Evolutionary conservation across 1,284 basidiomycete species (phyloP).

Genomic region (Cryptococcus sp.): DNA sequence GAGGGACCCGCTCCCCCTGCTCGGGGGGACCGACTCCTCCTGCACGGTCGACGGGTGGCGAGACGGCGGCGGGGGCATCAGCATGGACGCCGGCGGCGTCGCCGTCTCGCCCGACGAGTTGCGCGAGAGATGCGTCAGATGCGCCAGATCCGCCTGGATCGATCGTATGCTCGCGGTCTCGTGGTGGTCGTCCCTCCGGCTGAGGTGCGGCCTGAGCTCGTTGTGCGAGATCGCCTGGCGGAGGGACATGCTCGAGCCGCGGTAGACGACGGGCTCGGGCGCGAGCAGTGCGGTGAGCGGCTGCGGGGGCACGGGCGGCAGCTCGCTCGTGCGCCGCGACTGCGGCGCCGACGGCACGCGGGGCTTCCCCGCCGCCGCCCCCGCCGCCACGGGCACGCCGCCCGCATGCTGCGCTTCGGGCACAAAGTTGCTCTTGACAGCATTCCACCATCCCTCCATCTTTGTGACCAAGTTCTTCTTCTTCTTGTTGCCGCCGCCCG

Average conservation of each 20-base stretch:
- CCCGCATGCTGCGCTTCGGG: constrained; percentile 21
- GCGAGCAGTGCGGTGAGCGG: constrained; percentile 19
- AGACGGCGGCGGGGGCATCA: constrained; percentile 7
- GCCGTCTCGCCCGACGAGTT: constrained; percentile 16
- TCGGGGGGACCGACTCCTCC: constrained; percentile 22
- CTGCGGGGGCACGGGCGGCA: constrained; percentile 11
- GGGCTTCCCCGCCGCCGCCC: constrained; percentile 1
- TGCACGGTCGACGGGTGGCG: constrained; percentile 23
- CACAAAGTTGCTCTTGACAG: constrained; percentile 51
- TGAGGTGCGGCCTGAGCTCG: constrained; percentile 23
- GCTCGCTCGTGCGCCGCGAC: constrained; percentile 33
- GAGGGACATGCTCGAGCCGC: constrained; percentile 31
- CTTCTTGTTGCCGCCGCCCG: constrained; percentile 23
- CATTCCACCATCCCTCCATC: constrained; percentile 54
- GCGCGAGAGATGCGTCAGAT: constrained; percentile 23
- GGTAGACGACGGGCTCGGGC: constrained; percentile 21
- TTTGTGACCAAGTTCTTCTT: constrained; percentile 51
- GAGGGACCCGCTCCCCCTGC: constrained; percentile 22
- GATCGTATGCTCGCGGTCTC: constrained; percentile 24
- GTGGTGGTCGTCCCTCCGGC: constrained; percentile 1
- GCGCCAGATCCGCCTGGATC: constrained; percentile 26
- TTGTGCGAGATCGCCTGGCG: constrained; percentile 31
- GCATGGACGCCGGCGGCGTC: constrained; percentile 2
- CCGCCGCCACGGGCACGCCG: too few species aligned
- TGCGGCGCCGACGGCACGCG: constrained; percentile 38